These are phyloP conservation scores for Rhodosporidiobolus odoratus DNA, from an alignment of 768 basidiomycete species.

Conservation along the genomic window DNA sequence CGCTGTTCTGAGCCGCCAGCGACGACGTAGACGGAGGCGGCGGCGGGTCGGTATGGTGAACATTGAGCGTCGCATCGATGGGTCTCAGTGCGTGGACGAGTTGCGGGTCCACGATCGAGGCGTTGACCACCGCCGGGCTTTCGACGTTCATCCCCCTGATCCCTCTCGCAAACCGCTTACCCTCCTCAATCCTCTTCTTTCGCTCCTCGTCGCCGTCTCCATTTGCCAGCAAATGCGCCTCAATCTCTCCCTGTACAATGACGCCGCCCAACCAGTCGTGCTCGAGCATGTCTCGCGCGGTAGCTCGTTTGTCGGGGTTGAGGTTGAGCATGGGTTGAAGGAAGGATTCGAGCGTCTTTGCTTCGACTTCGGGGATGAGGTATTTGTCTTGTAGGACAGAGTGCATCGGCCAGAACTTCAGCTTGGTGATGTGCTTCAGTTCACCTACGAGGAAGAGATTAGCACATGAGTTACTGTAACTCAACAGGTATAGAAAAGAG, in stretches of 20 bases:
- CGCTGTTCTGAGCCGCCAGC: slow-evolving; percentile 8
- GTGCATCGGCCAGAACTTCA: slow-evolving; percentile 82
- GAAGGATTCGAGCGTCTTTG: slow-evolving; percentile 74
- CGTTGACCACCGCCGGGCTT: slow-evolving; percentile 12
- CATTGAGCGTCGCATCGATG: slow-evolving; percentile 30
- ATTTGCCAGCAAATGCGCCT: slow-evolving; percentile 24
- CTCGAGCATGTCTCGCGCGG: slow-evolving; percentile 74
- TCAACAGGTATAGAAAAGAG: background rate
- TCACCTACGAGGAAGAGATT: slow-evolving; percentile 54
- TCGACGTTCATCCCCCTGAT: slow-evolving; percentile 35
- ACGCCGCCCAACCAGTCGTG: slow-evolving; percentile 79
- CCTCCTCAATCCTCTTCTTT: slow-evolving; percentile 17
- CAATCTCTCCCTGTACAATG: slow-evolving; percentile 53
- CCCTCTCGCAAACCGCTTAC: slow-evolving; percentile 16
- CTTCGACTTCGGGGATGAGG: slow-evolving; percentile 75
- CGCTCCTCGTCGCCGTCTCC: slow-evolving; percentile 25
- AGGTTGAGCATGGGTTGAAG: slow-evolving; percentile 83
- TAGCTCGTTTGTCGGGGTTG: slow-evolving; percentile 79
- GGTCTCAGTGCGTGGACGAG: slow-evolving; percentile 32
- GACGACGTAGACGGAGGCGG: slow-evolving; percentile 22
- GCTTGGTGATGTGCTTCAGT: slow-evolving; percentile 86
- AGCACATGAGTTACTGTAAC: background rate
- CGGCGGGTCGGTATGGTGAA: slow-evolving; percentile 34
- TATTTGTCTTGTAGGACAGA: slow-evolving; percentile 74
- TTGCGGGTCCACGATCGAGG: background rate